phyloP scores from a whole-genome alignment of 2,329 filamentous ascomycete species.

The Metarhizium brunneum region DNA sequence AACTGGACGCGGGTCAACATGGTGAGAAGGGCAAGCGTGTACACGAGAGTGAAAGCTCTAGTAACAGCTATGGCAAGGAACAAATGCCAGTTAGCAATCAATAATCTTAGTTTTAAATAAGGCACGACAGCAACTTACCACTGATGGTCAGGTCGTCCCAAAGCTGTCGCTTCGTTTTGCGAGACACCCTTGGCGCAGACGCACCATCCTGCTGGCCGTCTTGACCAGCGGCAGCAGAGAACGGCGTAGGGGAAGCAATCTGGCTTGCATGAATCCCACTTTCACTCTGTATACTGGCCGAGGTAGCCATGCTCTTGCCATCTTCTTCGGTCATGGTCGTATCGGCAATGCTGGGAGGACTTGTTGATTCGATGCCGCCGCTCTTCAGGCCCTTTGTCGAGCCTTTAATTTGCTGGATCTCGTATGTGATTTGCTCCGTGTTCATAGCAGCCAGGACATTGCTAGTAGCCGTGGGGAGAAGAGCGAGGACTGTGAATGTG shows the following conservation, averaged over 20 bases:
- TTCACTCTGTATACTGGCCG: slow-evolving; percentile 64
- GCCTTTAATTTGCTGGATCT: slow-evolving; percentile 87
- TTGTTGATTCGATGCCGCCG: slow-evolving; percentile 38
- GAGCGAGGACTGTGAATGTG: slow-evolving; percentile 92
- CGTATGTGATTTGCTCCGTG: slow-evolving; percentile 85
- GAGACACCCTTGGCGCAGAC: slow-evolving; percentile 35
- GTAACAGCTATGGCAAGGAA: slow-evolving; percentile 55
- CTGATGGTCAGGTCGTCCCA: slow-evolving; percentile 98
- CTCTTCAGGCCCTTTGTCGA: slow-evolving; percentile 50
- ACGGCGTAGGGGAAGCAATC: slow-evolving; percentile 46
- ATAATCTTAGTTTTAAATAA: not conserved
- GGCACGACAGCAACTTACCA: slow-evolving; percentile 45
- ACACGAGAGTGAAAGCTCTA: slow-evolving; percentile 81
- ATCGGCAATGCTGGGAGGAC: slow-evolving; percentile 50
- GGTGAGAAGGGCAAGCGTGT: slow-evolving; percentile 80
- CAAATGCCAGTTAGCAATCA: not conserved
- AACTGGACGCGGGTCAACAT: slow-evolving; percentile 92
- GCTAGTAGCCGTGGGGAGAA: slow-evolving; percentile 83
- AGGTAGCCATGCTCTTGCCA: slow-evolving; percentile 53
- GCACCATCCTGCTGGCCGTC: slow-evolving; percentile 30
- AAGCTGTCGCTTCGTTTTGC: slow-evolving; percentile 80
- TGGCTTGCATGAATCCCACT: slow-evolving; percentile 80
- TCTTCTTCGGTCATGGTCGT: slow-evolving; percentile 80
- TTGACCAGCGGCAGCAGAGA: slow-evolving; percentile 25
- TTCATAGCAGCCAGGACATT: slow-evolving; percentile 82